Percentiles rank a stretch among this genome's conserved stretches.
These are phyloP conservation scores for Bipolaris sorokiniana DNA, from an alignment of 2,329 filamentous ascomycete genomes.

Conservation along the genomic window DNA sequence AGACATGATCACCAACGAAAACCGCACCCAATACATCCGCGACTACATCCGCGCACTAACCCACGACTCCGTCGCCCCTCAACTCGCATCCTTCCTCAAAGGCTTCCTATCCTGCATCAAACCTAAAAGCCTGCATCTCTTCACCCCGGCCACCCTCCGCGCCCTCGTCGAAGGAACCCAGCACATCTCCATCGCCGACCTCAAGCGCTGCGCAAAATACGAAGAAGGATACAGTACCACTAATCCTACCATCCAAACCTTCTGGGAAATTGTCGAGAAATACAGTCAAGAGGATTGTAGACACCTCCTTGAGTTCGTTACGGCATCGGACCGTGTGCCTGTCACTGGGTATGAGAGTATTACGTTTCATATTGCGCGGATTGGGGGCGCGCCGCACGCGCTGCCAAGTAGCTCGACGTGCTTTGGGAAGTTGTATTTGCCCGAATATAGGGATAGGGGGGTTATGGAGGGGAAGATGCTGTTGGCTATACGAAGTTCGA, in stretches of 20 bases:
- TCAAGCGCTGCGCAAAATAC: constrained; percentile 76
- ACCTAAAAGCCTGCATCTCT: constrained; percentile 66
- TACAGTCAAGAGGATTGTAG: constrained; percentile 74
- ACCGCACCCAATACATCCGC: constrained; percentile 76
- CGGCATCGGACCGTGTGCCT: constrained; percentile 86
- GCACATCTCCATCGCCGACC: constrained; percentile 76
- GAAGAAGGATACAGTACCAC: constrained; percentile 75
- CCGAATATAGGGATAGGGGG: constrained; percentile 76
- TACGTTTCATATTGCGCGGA: constrained; percentile 82
- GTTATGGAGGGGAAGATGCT: constrained; percentile 75
- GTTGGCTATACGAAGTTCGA: constrained; percentile 86
- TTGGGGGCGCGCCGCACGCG: constrained; percentile 65
- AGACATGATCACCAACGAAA: constrained; percentile 78
- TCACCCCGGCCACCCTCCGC: constrained; percentile 61
- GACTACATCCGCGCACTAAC: constrained; percentile 70
- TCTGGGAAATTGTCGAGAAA: constrained; percentile 79
- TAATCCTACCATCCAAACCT: constrained; percentile 74
- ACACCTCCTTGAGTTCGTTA: constrained; percentile 89
- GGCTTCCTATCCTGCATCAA: constrained; percentile 81
- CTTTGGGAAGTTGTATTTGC: constrained; percentile 85
- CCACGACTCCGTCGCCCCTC: constrained; percentile 63
- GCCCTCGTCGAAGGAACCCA: constrained; percentile 82
- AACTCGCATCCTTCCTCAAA: constrained; percentile 77
- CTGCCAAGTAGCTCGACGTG: constrained; percentile 91
- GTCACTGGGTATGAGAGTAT: constrained; percentile 83